These are phyloP conservation scores for Ophiostoma pallidulum DNA, from an alignment of 2,329 filamentous ascomycete species.

Conservation along the genomic window DNA sequence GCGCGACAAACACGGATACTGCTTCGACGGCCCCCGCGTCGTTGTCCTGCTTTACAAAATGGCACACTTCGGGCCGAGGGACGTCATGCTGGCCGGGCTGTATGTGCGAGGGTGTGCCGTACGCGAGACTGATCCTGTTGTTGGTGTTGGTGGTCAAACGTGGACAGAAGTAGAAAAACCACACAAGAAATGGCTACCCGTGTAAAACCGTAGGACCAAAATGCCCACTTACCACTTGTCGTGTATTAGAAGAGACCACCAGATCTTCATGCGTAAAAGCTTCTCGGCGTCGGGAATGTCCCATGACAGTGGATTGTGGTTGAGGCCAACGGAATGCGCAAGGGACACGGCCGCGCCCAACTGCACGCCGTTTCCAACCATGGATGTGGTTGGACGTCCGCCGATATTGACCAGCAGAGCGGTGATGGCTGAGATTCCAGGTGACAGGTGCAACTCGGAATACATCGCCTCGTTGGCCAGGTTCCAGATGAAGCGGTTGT, in stretches of 20 bases:
- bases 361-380: conserved; percentile 46
- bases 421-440: conserved; percentile 48
- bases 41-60: neutral
- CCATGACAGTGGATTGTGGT: conserved; percentile 43
- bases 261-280: conserved; percentile 40
- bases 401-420: conserved; percentile 50
- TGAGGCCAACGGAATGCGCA: conserved; percentile 44
- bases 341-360: conserved; percentile 42
- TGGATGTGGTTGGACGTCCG: conserved; percentile 49
- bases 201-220: too few relatives aligned
- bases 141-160: too few relatives aligned
- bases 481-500: conserved; percentile 53
- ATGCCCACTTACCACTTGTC: too few relatives aligned
- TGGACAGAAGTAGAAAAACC: too few relatives aligned
- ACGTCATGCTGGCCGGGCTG: conserved; percentile 38
- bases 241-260: conserved; percentile 46
- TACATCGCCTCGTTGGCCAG: conserved; percentile 50
- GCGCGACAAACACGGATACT: conserved; percentile 31
- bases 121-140: conserved; percentile 41
- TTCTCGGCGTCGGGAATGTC: conserved; percentile 43
- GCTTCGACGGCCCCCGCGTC: neutral
- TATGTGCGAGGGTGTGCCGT: conserved; percentile 43
- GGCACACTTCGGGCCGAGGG: conserved; percentile 21
- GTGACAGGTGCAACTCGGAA: conserved; percentile 45
- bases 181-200: too few relatives aligned